Percentiles rank a stretch among this genome's conserved stretches.
These are phyloP conservation scores for Trichophyton simii DNA, from an alignment of 2,329 filamentous ascomycete genomes.

Conservation along the genomic window DNA sequence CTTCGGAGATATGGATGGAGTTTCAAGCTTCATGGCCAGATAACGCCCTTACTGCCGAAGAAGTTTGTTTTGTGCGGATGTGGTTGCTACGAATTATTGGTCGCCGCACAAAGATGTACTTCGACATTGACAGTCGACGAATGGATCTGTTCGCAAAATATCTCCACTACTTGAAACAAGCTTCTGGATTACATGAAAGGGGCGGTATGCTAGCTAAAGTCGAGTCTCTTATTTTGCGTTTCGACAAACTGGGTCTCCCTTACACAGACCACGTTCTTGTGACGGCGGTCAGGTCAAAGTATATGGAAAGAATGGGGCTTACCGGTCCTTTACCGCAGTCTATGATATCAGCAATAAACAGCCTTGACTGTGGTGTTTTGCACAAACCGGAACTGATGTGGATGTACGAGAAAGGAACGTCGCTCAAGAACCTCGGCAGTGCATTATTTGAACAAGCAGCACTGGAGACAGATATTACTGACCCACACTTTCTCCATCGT, in stretches of 20 bases:
- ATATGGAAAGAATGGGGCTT: not conserved
- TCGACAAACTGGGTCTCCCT: not conserved
- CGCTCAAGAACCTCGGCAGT: not conserved
- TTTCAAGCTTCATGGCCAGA: not conserved
- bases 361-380: not conserved
- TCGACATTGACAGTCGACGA: not conserved
- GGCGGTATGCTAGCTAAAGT: not conserved
- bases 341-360: not conserved
- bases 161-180: not conserved
- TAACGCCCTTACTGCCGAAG: not conserved
- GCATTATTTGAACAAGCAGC: not conserved
- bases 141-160: conserved; percentile 2
- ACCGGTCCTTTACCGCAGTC: not conserved
- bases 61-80: conserved; percentile 4
- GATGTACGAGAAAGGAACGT: not conserved
- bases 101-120: not conserved
- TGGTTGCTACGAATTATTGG: conserved; percentile 9
- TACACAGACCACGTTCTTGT: conserved; percentile 2
- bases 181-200: not conserved
- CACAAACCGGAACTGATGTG: not conserved
- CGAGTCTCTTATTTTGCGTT: not conserved
- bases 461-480: conserved; percentile 23
- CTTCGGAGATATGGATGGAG: not conserved
- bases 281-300: not conserved
- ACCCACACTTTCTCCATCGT: conserved; percentile 20